Evolutionary conservation across 225 moss, liverwort and hornwort genomes (phyloP).

Genomic region (Takakia lepidozioides): DNA sequence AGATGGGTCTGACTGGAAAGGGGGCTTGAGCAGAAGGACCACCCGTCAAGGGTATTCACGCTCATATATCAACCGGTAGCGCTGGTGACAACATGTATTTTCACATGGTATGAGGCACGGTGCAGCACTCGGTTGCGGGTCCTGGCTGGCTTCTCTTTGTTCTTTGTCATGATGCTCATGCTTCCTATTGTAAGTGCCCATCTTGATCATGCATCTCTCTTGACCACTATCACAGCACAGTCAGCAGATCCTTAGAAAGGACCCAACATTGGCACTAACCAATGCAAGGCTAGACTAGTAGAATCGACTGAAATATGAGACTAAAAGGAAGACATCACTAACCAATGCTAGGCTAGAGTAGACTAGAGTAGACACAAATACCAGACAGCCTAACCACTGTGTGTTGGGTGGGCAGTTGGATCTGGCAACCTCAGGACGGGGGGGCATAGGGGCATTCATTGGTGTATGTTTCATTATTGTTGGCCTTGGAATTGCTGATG

Average conservation of each 20-base stretch:
- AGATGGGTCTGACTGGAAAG: background rate
- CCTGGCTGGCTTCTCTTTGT: slow-evolving; percentile 43
- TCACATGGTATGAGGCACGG: slow-evolving; percentile 65
- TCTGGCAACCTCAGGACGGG: slow-evolving; percentile 53
- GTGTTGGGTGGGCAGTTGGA: slow-evolving; percentile 60
- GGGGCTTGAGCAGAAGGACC: slow-evolving; percentile 34
- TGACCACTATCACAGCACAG: too few species aligned
- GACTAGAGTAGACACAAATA: too few species aligned
- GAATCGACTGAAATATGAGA: too few species aligned
- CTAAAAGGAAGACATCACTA: too few species aligned
- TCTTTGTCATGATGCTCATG: slow-evolving; percentile 32
- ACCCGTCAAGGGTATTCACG: slow-evolving; percentile 88
- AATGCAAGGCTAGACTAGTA: too few species aligned
- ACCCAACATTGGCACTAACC: too few species aligned
- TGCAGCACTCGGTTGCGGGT: slow-evolving; percentile 74
- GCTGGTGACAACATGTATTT: slow-evolving; percentile 47
- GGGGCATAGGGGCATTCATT: slow-evolving; percentile 50
- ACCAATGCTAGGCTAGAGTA: too few species aligned
- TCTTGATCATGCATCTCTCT: too few species aligned
- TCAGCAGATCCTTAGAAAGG: too few species aligned
- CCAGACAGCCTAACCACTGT: too few species aligned
- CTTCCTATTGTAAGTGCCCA: slow-evolving; percentile 61
- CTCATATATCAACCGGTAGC: slow-evolving; percentile 64
- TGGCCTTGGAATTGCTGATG: slow-evolving; percentile 60
- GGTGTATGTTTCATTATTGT: slow-evolving; percentile 47